Evolutionary conservation across 192 early-diverging fungal genomes (phyloP).

Genomic region (Piromyces sp.): DNA sequence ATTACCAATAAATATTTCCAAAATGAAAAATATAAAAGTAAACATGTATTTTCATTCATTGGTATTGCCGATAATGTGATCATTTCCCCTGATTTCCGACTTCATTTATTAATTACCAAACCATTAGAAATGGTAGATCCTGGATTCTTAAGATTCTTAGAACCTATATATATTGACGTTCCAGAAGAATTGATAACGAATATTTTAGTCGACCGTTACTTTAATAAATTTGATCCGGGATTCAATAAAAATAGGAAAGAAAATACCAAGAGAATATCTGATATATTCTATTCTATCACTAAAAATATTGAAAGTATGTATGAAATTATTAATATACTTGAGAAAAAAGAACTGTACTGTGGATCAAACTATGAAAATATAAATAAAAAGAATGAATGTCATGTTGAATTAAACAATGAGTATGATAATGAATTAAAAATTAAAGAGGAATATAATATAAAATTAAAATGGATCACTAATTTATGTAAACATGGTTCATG

Average conservation of each 20-base stretch:
- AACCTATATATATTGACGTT: background rate
- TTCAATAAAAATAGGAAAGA: background rate
- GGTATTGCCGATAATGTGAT: background rate
- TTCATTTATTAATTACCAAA: background rate
- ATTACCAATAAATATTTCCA: background rate
- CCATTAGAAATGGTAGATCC: background rate
- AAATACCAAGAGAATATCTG: background rate
- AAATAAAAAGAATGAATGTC: background rate
- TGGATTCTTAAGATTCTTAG: background rate
- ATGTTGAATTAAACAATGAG: background rate
- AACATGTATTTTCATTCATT: background rate
- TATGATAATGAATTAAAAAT: background rate
- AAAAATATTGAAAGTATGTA: background rate
- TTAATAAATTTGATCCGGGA: background rate
- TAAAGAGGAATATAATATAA: background rate
- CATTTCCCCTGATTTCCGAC: background rate
- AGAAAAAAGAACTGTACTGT: background rate
- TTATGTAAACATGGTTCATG: background rate
- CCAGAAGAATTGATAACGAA: background rate
- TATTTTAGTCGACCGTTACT: background rate
- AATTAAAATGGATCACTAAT: background rate
- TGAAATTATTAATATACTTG: background rate
- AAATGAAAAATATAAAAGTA: background rate
- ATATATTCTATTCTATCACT: background rate
- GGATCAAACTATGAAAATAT: background rate